Evolutionary conservation across 2,329 filamentous ascomycete genomes (phyloP).

Genomic region (Fonsecaea nubica): DNA sequence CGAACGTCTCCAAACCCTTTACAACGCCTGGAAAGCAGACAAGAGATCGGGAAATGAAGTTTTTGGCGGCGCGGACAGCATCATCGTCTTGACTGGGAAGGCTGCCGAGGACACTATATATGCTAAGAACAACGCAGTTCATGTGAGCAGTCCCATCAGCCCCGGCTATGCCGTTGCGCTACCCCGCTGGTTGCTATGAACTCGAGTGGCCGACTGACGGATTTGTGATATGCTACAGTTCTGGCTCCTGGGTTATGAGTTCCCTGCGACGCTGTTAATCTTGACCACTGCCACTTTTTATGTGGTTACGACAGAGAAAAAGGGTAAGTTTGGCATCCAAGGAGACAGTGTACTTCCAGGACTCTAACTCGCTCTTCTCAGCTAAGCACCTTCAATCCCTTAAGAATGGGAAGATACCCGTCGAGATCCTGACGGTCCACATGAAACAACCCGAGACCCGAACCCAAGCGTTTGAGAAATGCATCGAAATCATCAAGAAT

Average conservation of each 20-base stretch:
- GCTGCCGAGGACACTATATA: constrained; percentile 83
- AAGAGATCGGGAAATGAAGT: constrained; percentile 77
- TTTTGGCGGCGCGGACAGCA: constrained; percentile 85
- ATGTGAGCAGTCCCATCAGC: constrained; percentile 67
- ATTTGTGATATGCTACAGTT: constrained; percentile 64
- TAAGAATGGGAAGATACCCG: constrained; percentile 87
- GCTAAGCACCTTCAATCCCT: constrained; percentile 91
- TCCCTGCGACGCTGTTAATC: constrained; percentile 92
- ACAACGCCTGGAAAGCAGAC: constrained; percentile 94
- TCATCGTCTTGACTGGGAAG: constrained; percentile 92
- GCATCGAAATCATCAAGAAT: constrained; percentile 83
- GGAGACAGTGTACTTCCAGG: constrained; percentile 45
- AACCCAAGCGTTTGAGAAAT: constrained; percentile 84
- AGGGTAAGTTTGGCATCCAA: constrained; percentile 65
- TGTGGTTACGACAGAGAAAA: constrained; percentile 95
- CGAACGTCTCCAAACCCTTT: constrained; percentile 85
- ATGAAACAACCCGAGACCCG: constrained; percentile 93
- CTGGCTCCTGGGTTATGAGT: constrained; percentile 98
- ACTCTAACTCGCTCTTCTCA: constrained; percentile 48
- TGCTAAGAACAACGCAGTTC: constrained; percentile 95
- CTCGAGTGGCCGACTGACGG: background rate
- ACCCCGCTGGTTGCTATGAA: background rate
- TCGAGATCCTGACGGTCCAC: constrained; percentile 82
- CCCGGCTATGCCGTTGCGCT: background rate
- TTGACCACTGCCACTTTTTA: constrained; percentile 87